These are phyloP conservation scores for Pichia sp. DNA, from an alignment of 1,139 yeast species.

Conservation along the genomic window DNA sequence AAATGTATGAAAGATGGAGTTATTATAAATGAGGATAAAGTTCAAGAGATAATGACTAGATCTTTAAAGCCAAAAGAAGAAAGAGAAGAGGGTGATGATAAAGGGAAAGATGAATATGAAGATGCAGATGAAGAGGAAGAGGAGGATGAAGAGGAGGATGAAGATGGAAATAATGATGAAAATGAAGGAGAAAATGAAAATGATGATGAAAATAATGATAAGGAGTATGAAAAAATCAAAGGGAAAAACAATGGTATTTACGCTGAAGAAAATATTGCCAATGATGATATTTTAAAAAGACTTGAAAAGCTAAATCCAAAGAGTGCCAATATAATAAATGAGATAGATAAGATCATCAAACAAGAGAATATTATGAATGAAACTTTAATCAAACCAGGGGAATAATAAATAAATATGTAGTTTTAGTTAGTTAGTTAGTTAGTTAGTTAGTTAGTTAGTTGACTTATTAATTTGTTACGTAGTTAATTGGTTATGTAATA, in stretches of 20 bases:
- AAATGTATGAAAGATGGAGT: slow-evolving; percentile 46
- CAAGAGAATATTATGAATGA: slow-evolving; percentile 34
- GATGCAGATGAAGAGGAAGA: slow-evolving; percentile 17
- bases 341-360: slow-evolving; percentile 43
- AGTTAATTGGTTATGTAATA: too few relatives aligned
- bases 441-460: too few relatives aligned
- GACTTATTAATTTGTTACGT: too few relatives aligned
- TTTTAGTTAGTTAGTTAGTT: background rate
- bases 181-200: slow-evolving; percentile 22
- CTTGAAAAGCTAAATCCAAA: slow-evolving; percentile 26
- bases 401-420: too few relatives aligned
- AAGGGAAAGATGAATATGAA: slow-evolving; percentile 18
- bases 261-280: slow-evolving; percentile 30
- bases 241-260: too few relatives aligned
- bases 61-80: slow-evolving; percentile 21
- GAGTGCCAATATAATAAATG: slow-evolving; percentile 29
- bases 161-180: slow-evolving; percentile 15
- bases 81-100: slow-evolving; percentile 22
- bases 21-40: slow-evolving; percentile 35
- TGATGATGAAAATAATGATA: slow-evolving; percentile 28
- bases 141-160: slow-evolving; percentile 23
- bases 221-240: background rate
- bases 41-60: slow-evolving; percentile 36
- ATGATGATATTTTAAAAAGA: slow-evolving; percentile 26
- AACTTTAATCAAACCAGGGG: background rate